Base-by-base conservation (phyloP, 495 filamentous ascomycete genomes). In the Ramalina intermedia region DNA sequence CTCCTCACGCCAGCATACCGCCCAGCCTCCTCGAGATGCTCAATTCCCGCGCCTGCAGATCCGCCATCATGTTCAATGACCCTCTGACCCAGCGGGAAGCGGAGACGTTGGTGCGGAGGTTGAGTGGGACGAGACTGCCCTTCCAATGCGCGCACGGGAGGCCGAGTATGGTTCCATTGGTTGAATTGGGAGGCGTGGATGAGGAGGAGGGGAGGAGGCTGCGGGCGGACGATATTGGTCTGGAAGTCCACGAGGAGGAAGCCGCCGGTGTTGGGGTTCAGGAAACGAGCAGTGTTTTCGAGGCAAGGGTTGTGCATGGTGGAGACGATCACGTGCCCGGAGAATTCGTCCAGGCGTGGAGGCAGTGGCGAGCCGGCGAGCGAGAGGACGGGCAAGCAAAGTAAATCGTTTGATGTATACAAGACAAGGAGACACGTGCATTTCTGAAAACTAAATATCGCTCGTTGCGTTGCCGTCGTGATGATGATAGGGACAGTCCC, bases 41-140 rank as follows among this genome's bases (percentile, higher is more conserved):
- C 21, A 90, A 94, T 55, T 94, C 87, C 5, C 77, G 88, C 37
- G 84, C 91, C 8, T 98, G 91, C 63, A 71, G 91, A 35, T 88
- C 77, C 37, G 87, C 91, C 6, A 84, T 96, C 63, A 98, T 98
- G 91, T 98, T 98, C 67, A 96, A 96, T 55, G 91, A 98, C 57
- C 63, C 62, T 9, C 60, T 96, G 40, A 72, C 68, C 1, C 47
- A 67, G 1, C 70, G 73, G 7, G 77, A 95, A 58, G 95, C 88
- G 59, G 56, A 69, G 41, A 61, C 58, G 13, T 61, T 98, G 16
- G 65, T 96, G 9, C 37, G 53, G 12, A 71, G 69, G 37, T 66
- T 98, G 29, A 72, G 79, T 8, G 57, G 57, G 2, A 93, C 85
- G 52, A 78, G 69, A 1, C 91, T 96, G 58, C 91, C 93, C 6